Evolutionary conservation across 1,139 yeast genomes (phyloP).

Genomic region (Debaryomyces nepalensis): DNA sequence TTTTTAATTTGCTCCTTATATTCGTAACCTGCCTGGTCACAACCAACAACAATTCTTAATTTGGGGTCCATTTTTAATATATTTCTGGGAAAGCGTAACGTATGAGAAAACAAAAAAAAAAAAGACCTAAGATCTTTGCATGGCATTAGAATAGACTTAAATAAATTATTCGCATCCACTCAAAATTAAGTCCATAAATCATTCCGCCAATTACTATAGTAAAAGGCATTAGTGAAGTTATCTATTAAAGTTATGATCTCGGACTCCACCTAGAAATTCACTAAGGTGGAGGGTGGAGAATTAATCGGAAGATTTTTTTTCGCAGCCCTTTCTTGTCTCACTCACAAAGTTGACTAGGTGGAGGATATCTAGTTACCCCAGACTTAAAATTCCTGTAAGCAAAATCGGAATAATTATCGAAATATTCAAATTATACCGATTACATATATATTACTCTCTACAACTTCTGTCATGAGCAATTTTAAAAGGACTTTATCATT

Average conservation of each 20-base stretch:
- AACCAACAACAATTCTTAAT: slow-evolving; percentile 40
- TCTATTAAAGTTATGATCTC: no score
- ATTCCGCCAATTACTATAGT: background rate
- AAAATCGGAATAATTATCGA: background rate
- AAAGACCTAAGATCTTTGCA: no score
- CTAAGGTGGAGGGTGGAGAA: no score
- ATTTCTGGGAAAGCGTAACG: background rate
- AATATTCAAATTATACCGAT: background rate
- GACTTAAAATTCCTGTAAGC: no score
- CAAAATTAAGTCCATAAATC: background rate
- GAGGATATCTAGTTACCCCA: no score
- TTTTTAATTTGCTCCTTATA: slow-evolving; percentile 43
- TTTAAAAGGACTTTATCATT: background rate
- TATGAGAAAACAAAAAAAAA: no score
- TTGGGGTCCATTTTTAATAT: slow-evolving; percentile 5
- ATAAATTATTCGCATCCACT: background rate
- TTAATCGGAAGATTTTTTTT: no score
- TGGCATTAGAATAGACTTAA: background rate
- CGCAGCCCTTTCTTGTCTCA: no score
- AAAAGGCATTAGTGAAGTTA: background rate
- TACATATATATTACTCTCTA: background rate
- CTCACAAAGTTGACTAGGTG: no score
- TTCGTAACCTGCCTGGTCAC: slow-evolving; percentile 51
- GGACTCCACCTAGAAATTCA: no score
- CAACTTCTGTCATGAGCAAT: background rate